phyloP scores from a whole-genome alignment of 1,284 basidiomycete species.

The Prillingera fragicola region DNA sequence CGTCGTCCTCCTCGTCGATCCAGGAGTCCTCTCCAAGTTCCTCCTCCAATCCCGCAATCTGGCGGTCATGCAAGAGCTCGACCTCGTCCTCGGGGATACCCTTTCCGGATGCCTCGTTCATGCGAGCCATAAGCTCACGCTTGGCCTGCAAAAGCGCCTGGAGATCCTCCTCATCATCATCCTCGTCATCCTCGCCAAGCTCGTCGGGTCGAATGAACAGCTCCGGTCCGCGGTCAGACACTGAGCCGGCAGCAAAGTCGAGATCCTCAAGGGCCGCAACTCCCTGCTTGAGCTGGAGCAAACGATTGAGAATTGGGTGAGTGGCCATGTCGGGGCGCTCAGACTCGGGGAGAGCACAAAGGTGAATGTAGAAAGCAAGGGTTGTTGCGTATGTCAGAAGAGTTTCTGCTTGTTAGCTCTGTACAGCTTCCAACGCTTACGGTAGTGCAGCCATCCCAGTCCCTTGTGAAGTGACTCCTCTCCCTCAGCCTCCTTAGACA shows the following conservation, averaged over 20 bases:
- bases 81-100: constrained; percentile 16
- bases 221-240: constrained; percentile 52
- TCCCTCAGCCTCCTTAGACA: constrained; percentile 32
- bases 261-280: constrained; percentile 76
- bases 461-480: constrained; percentile 43
- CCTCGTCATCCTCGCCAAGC: constrained; percentile 32
- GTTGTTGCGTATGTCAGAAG: constrained; percentile 83
- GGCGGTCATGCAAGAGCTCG: constrained; percentile 8
- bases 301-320: constrained; percentile 74
- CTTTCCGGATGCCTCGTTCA: constrained; percentile 16
- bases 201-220: constrained; percentile 15
- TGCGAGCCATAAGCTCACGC: constrained; percentile 21
- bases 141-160: constrained; percentile 26
- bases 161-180: constrained; percentile 38
- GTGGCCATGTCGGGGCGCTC: constrained; percentile 59
- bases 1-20: constrained; percentile 31
- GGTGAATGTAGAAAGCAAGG: constrained; percentile 87
- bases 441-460: constrained; percentile 49
- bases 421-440: constrained; percentile 24
- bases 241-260: constrained; percentile 56
- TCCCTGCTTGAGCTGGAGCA: constrained; percentile 79
- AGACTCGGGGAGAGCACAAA: constrained; percentile 65
- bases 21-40: constrained; percentile 21
- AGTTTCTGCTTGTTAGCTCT: constrained; percentile 58
- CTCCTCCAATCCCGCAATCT: no score